Evolutionary conservation across 768 basidiomycete species (phyloP).

Genomic region (Leccinellum albellum): DNA sequence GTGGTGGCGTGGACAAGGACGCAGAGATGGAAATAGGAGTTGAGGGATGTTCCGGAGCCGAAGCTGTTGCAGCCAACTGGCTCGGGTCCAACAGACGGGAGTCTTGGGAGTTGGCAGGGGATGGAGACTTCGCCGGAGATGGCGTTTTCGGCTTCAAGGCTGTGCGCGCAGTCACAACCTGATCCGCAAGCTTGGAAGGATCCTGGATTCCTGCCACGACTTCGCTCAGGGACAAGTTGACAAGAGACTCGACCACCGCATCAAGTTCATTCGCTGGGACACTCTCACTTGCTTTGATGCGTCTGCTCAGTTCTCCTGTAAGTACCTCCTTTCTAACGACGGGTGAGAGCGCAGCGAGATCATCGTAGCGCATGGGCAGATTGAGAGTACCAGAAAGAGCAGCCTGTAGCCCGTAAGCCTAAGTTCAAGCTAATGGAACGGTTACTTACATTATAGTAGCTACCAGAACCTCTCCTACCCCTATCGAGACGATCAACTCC

Average conservation of each 20-base stretch:
- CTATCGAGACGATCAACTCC: slow-evolving; percentile 57
- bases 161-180: slow-evolving; percentile 45
- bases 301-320: slow-evolving; percentile 75
- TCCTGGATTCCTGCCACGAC: slow-evolving; percentile 77
- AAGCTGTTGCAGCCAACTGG: slow-evolving; percentile 68
- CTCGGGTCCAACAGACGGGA: slow-evolving; percentile 65
- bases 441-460: slow-evolving; percentile 72
- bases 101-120: slow-evolving; percentile 60
- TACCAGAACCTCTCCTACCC: slow-evolving; percentile 75
- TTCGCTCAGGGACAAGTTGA: slow-evolving; percentile 67
- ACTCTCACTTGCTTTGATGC: slow-evolving; percentile 55
- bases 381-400: slow-evolving; percentile 77
- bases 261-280: slow-evolving; percentile 58
- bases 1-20: slow-evolving; percentile 75
- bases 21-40: slow-evolving; percentile 78
- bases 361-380: slow-evolving; percentile 84
- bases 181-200: slow-evolving; percentile 57
- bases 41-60: slow-evolving; percentile 86
- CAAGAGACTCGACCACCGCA: slow-evolving; percentile 66
- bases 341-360: slow-evolving; percentile 75
- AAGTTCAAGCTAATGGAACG: not conserved
- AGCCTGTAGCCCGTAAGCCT: slow-evolving; percentile 45
- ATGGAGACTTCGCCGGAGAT: slow-evolving; percentile 49
- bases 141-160: slow-evolving; percentile 34
- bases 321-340: slow-evolving; percentile 86